A percentile compares a stretch with the other conserved stretches of the same genome.
Evolutionary conservation across 805 yeast genomes (phyloP).

Genomic region (Pichia gijzeniarum): DNA sequence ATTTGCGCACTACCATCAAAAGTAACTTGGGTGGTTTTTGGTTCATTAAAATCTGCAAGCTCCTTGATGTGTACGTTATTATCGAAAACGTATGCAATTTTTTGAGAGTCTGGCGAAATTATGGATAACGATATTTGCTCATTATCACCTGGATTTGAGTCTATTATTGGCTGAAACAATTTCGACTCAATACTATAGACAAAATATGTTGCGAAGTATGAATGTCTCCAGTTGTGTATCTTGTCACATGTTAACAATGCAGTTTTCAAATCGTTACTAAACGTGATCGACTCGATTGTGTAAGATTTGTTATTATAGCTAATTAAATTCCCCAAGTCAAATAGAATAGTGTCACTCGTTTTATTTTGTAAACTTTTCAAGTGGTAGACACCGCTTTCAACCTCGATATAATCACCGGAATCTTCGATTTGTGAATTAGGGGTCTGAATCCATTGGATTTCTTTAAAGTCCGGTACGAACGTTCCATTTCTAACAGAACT

Average conservation of each 20-base stretch:
- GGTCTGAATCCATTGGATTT: conserved; percentile 64
- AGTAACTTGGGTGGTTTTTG: conserved; percentile 46
- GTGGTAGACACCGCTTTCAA: conserved; percentile 41
- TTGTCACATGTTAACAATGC: conserved; percentile 58
- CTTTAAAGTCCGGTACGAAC: conserved; percentile 45
- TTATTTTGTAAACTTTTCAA: conserved; percentile 46
- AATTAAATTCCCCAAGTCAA: conserved; percentile 41
- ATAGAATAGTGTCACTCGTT: conserved; percentile 38
- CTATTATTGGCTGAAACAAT: conserved; percentile 19
- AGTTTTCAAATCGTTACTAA: conserved; percentile 59
- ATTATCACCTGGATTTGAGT: conserved; percentile 5
- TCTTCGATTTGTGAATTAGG: conserved; percentile 46
- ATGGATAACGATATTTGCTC: conserved; percentile 40
- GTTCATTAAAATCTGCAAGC: conserved; percentile 15
- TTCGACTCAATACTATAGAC: conserved; percentile 40
- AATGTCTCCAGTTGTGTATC: conserved; percentile 67
- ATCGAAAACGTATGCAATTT: conserved; percentile 59
- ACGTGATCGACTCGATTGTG: conserved; percentile 46
- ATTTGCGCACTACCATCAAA: conserved; percentile 61
- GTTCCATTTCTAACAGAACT: conserved; percentile 46
- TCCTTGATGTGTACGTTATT: conserved; percentile 63
- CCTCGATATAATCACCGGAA: conserved; percentile 60
- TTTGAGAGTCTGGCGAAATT: conserved; percentile 70
- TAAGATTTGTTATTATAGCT: conserved; percentile 33
- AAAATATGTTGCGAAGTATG: conserved; percentile 59